A percentile compares a stretch with the other conserved stretches of the same genome.
These are phyloP conservation scores for Apiospora rasikravindrae DNA, from an alignment of 2,329 filamentous ascomycete species.

Conservation along the genomic window DNA sequence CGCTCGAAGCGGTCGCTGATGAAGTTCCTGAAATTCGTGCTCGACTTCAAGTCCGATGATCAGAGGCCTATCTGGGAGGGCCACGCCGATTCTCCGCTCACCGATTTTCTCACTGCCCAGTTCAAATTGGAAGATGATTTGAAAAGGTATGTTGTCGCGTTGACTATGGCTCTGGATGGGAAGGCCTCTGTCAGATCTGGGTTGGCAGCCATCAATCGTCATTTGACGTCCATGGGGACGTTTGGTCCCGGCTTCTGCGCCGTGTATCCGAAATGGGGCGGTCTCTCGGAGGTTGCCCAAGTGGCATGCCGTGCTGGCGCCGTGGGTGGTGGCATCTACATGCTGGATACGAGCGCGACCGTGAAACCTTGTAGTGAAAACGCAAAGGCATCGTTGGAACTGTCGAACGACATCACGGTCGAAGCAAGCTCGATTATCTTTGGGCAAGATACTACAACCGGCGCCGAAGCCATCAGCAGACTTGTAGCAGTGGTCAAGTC, in stretches of 20 bases:
- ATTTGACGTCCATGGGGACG: conserved; percentile 83
- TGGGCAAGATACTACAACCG: conserved; percentile 37
- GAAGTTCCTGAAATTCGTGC: conserved; percentile 91
- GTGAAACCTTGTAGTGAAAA: conserved; percentile 34
- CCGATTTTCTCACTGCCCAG: conserved; percentile 62
- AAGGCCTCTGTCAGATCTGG: conserved; percentile 69
- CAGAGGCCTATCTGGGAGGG: conserved; percentile 64
- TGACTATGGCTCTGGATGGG: conserved; percentile 75
- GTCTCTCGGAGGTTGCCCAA: conserved; percentile 85
- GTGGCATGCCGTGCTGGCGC: conserved; percentile 89
- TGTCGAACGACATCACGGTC: conserved; percentile 64
- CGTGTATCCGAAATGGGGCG: conserved; percentile 92
- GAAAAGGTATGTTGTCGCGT: conserved; percentile 64
- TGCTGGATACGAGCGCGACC: conserved; percentile 74
- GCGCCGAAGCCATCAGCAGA: conserved; percentile 53
- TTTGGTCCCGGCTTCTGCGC: conserved; percentile 90
- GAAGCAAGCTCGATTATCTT: conserved; percentile 60
- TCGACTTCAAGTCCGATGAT: conserved; percentile 67
- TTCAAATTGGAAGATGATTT: conserved; percentile 74
- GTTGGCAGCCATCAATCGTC: conserved; percentile 74
- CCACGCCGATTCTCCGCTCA: conserved; percentile 59
- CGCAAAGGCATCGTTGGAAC: conserved; percentile 47
- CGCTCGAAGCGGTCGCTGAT: conserved; percentile 86
- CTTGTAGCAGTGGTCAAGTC: conserved; percentile 74
- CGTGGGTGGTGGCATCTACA: conserved; percentile 89